Percentiles rank a stretch among this genome's conserved stretches.
These are phyloP conservation scores for Solanum gracilifrons DNA, from an alignment of 257 asterid species.

Conservation along the genomic window DNA sequence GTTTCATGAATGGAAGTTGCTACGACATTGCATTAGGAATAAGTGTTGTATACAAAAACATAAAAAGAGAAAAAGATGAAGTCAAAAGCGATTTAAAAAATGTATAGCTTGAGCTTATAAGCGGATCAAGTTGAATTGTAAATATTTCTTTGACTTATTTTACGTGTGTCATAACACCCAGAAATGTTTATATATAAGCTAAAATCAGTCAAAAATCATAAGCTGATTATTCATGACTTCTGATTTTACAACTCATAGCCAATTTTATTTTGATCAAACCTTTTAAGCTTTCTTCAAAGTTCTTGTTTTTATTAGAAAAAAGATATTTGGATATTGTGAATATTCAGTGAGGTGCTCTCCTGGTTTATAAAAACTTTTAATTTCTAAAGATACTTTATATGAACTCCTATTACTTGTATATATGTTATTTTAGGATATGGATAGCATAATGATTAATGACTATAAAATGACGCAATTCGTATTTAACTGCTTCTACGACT, in stretches of 20 bases:
- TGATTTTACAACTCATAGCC: not conserved
- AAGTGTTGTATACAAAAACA: not conserved
- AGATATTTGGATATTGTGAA: not conserved
- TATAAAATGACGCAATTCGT: not conserved
- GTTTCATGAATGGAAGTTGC: not conserved
- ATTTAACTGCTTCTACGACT: not conserved
- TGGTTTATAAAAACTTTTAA: not conserved
- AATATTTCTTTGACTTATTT: not conserved
- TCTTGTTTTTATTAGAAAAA: not conserved
- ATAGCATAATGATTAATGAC: not conserved
- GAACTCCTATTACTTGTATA: not conserved
- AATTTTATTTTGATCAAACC: not conserved
- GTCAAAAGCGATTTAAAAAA: not conserved
- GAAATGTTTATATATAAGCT: not conserved
- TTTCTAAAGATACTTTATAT: not conserved
- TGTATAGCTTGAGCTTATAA: not conserved
- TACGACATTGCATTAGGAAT: not conserved
- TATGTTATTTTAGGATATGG: not conserved
- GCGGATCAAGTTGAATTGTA: not conserved
- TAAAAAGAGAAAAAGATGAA: not conserved
- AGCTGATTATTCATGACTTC: not conserved
- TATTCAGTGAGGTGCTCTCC: not conserved
- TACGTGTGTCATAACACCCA: not conserved
- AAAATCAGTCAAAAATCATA: not conserved
- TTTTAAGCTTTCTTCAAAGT: not conserved